Evolutionary conservation across 2,329 filamentous ascomycete species (phyloP).

Genomic region (Hypomyces perniciosus): DNA sequence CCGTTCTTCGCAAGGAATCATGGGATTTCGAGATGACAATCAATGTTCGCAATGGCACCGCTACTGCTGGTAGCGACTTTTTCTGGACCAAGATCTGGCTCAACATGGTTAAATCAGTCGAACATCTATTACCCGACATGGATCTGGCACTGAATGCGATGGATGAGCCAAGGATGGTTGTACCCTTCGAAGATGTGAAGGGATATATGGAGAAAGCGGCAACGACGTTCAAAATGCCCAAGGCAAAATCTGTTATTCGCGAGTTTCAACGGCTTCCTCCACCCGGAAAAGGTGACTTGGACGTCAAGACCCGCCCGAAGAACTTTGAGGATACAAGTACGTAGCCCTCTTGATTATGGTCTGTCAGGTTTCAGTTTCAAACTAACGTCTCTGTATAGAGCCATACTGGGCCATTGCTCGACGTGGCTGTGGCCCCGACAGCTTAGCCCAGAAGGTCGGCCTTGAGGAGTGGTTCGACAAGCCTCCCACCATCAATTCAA

Average conservation of each 20-base stretch:
- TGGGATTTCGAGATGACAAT: slow-evolving; percentile 56
- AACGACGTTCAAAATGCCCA: slow-evolving; percentile 38
- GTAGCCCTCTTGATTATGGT: slow-evolving; percentile 13
- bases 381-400: slow-evolving; percentile 26
- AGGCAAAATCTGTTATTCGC: slow-evolving; percentile 38
- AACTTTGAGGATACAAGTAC: slow-evolving; percentile 48
- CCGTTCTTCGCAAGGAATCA: slow-evolving; percentile 45
- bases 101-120: slow-evolving; percentile 46
- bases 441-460: slow-evolving; percentile 47
- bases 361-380: not conserved
- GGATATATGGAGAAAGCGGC: slow-evolving; percentile 47
- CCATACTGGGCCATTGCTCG: slow-evolving; percentile 53
- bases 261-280: slow-evolving; percentile 38
- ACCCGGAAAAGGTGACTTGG: slow-evolving; percentile 30
- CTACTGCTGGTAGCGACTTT: slow-evolving; percentile 47
- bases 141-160: slow-evolving; percentile 61
- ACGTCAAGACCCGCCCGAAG: slow-evolving; percentile 33
- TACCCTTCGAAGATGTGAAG: slow-evolving; percentile 57
- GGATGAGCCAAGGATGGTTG: slow-evolving; percentile 60
- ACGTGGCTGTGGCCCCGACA: slow-evolving; percentile 57
- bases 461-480: slow-evolving; percentile 39
- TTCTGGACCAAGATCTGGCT: slow-evolving; percentile 55
- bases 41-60: slow-evolving; percentile 47
- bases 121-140: slow-evolving; percentile 57
- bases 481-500: slow-evolving; percentile 39